A percentile compares a stretch with the other conserved stretches of the same genome.
Evolutionary conservation across 73 alveolate genomes (phyloP).

Genomic region (Vitrella brassicaformis): DNA sequence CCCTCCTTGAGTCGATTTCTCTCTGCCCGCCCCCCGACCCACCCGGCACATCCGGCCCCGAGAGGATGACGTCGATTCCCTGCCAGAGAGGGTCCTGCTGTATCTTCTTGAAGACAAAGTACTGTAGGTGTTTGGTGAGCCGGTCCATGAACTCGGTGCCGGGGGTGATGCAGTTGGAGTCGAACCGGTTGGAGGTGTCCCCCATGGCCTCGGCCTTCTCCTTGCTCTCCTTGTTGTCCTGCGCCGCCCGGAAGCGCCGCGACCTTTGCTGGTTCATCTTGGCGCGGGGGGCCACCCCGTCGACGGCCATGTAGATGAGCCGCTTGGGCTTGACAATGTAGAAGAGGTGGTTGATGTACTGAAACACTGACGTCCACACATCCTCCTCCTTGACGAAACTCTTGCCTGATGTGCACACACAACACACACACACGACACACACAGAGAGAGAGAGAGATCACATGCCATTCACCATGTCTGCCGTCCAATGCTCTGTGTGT

Average conservation of each 20-base stretch:
- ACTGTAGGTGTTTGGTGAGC: slow-evolving; percentile 22
- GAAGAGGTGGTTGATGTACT: slow-evolving; percentile 19
- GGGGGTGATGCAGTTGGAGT: slow-evolving; percentile 32
- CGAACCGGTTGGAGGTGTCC: slow-evolving; percentile 1
- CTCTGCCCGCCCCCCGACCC: background rate
- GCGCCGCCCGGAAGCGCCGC: slow-evolving; percentile 34
- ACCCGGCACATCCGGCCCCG: slow-evolving; percentile 37
- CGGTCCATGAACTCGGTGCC: slow-evolving; percentile 36
- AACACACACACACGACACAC: no score
- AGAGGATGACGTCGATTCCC: slow-evolving; percentile 12
- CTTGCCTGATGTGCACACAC: no score
- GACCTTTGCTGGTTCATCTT: slow-evolving; percentile 38
- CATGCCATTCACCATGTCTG: no score
- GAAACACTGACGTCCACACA: no score
- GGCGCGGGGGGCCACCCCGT: slow-evolving; percentile 63
- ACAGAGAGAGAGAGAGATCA: no score
- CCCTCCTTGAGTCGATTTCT: no score
- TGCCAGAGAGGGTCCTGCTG: slow-evolving; percentile 30
- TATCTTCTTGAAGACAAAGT: slow-evolving; percentile 10
- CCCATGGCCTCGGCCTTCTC: slow-evolving; percentile 11
- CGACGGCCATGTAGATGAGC: slow-evolving; percentile 86
- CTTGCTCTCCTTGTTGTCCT: slow-evolving; percentile 25
- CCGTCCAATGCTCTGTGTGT: no score
- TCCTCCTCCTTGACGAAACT: no score
- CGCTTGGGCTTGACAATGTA: slow-evolving; percentile 75